A percentile compares a stretch with the other conserved stretches of the same genome.
These are phyloP conservation scores for Trichodelitschia bisporula DNA, from an alignment of 495 filamentous ascomycete genomes.

Conservation along the genomic window DNA sequence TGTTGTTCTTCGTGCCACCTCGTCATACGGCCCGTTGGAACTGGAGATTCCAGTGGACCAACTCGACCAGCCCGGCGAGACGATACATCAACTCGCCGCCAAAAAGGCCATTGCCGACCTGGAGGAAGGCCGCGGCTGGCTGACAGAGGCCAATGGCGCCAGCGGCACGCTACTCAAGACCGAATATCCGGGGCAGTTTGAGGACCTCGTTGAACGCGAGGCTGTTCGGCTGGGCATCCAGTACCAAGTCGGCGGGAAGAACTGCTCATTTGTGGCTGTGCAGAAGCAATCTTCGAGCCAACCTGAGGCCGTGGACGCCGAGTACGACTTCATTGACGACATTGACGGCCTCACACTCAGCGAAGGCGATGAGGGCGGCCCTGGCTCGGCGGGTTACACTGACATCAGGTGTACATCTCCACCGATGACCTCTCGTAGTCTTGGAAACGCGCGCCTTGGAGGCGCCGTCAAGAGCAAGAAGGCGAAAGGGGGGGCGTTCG, in stretches of 20 bases:
- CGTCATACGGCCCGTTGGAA: constrained; percentile 26
- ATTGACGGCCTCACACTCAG: constrained; percentile 6
- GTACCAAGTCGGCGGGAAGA: constrained; percentile 41
- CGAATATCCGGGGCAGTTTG: constrained; percentile 21
- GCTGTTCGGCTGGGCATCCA: constrained; percentile 33
- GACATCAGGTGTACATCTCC: not conserved
- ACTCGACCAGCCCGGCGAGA: constrained; percentile 22
- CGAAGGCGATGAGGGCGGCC: constrained; percentile 1
- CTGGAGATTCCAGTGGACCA: constrained; percentile 35
- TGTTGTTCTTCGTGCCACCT: constrained; percentile 29
- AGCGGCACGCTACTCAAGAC: constrained; percentile 22
- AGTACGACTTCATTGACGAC: constrained; percentile 2
- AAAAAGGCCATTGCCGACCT: constrained; percentile 41
- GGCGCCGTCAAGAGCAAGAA: not conserved
- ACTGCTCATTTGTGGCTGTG: constrained; percentile 47
- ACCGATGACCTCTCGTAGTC: not conserved
- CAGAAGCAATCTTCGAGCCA: constrained; percentile 18
- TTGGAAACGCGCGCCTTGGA: not conserved
- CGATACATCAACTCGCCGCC: constrained; percentile 44
- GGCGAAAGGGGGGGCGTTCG: not conserved
- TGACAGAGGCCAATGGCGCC: constrained; percentile 24
- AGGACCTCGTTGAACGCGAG: constrained; percentile 33
- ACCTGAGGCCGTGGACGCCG: constrained; percentile 1
- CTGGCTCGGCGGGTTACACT: not conserved
- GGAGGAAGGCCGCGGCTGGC: constrained; percentile 43